These are phyloP conservation scores for Verticillium tricorpus DNA, from an alignment of 2,329 filamentous ascomycete species.

Conservation along the genomic window DNA sequence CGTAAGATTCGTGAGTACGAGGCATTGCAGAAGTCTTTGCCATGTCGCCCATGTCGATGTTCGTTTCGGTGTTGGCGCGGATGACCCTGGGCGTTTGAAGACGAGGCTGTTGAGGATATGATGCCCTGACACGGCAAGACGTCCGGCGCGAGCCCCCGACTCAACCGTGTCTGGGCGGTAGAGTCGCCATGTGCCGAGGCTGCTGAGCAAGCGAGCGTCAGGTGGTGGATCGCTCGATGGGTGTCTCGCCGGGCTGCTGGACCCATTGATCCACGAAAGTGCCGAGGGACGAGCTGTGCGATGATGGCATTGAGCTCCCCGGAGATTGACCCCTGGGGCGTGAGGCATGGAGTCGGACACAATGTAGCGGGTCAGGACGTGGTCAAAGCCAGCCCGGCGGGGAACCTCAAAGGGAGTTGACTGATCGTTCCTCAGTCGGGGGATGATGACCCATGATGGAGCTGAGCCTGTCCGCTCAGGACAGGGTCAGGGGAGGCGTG, in stretches of 20 bases:
- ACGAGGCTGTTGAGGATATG: not conserved
- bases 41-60: not conserved
- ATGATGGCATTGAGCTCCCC: not conserved
- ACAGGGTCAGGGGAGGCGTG: too few species aligned
- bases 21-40: not conserved
- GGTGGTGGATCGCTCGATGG: not conserved
- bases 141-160: not conserved
- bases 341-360: not conserved
- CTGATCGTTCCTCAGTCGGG: not conserved
- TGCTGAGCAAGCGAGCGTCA: not conserved
- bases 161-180: not conserved
- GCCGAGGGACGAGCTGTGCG: not conserved
- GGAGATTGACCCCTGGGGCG: not conserved
- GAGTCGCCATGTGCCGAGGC: not conserved
- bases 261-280: not conserved
- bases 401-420: not conserved
- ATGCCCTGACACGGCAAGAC: not conserved
- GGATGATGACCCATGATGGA: not conserved
- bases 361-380: not conserved
- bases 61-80: not conserved
- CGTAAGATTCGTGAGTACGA: not conserved
- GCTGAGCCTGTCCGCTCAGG: not conserved
- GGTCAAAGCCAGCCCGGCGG: not conserved
- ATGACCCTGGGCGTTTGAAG: not conserved
- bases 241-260: not conserved